Base-by-base conservation (phyloP, 2,329 filamentous ascomycete genomes). In the Botrytis tulipae region DNA sequence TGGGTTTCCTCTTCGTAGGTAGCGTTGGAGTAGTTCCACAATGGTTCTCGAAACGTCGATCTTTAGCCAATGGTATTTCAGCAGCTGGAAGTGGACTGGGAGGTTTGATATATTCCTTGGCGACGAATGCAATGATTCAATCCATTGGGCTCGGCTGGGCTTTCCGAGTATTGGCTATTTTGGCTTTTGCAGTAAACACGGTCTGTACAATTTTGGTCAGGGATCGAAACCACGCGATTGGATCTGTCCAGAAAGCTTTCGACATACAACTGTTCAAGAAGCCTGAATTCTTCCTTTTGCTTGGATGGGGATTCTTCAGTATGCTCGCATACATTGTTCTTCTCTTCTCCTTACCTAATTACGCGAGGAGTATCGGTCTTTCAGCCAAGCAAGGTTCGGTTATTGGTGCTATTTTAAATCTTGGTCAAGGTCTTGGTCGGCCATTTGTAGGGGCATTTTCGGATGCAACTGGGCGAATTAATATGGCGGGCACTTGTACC, bases 271-370 rank as follows among this genome's bases (percentile, higher is more conserved):
- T 95, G 1, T 88, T 95, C 80, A 87, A 84, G 76, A 84, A 87
- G 6, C 78, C 84, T 0, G 88, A 93, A 78, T 94, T 91, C 76
- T 80, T 90, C 40, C 83, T 94, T 3, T 84, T 93, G 20, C 81
- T 93, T 54, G 85, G 82, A 3, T 96, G 90, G 84, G 90, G 91
- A 12, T 89, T 90, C 81, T 90, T 95, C 76, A 90, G 87, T 74
- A 89, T 95, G 83, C 83, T 95, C 22, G 92, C 87, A 8, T 95
- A 95, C 78, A 86, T 93, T 40, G 91, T 93, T 7, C 85, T 94
- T n/a, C 86, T 94, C 62, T 95, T 94, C 82, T 92, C 89, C 18
- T 83, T 95, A 63, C 90, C 92, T 22, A 92, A 91, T 80, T 95
- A 94, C 79, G 91, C 91, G 54, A 86, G 87, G 73, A 86, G 86